A percentile compares a stretch with the other conserved stretches of the same genome.
These are phyloP conservation scores for Noccaea caerulescens DNA, from an alignment of 345 rosid genomes.

Conservation along the genomic window DNA sequence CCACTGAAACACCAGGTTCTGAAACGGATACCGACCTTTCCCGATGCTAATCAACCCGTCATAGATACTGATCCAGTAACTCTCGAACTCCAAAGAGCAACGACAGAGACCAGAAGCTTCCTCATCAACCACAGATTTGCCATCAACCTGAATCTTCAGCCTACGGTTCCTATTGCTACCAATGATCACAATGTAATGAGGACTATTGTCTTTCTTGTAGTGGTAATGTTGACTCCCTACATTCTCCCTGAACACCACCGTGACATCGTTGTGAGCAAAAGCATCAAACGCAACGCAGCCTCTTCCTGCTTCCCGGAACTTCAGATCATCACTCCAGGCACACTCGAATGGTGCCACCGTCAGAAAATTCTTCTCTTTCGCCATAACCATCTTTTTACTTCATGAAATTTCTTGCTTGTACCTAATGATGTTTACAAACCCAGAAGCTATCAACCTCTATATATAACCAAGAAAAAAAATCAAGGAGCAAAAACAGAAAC, in stretches of 20 bases:
- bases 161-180: conserved; percentile 93
- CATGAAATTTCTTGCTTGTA: conserved; percentile 19
- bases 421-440: conserved; percentile 25
- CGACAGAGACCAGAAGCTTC: conserved; percentile 72
- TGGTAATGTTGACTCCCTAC: conserved; percentile 94
- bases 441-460: conserved; percentile 42
- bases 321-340: conserved; percentile 95
- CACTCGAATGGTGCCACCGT: conserved; percentile 99
- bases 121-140: conserved; percentile 78
- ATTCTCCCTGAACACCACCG: conserved; percentile 92
- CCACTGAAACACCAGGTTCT: conserved; percentile 91
- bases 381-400: conserved; percentile 50
- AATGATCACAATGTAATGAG: conserved; percentile 92
- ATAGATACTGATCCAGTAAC: conserved; percentile 93
- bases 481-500: background rate
- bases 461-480: background rate
- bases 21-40: conserved; percentile 94
- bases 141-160: conserved; percentile 90
- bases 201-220: conserved; percentile 85
- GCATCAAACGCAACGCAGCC: conserved; percentile 98
- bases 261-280: conserved; percentile 91
- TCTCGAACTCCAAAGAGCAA: conserved; percentile 77
- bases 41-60: conserved; percentile 93
- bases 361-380: conserved; percentile 67
- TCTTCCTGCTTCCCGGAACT: conserved; percentile 86